Conservation (phyloP, 192 early-diverging fungal species). For the Coemansia erecta region DNA sequence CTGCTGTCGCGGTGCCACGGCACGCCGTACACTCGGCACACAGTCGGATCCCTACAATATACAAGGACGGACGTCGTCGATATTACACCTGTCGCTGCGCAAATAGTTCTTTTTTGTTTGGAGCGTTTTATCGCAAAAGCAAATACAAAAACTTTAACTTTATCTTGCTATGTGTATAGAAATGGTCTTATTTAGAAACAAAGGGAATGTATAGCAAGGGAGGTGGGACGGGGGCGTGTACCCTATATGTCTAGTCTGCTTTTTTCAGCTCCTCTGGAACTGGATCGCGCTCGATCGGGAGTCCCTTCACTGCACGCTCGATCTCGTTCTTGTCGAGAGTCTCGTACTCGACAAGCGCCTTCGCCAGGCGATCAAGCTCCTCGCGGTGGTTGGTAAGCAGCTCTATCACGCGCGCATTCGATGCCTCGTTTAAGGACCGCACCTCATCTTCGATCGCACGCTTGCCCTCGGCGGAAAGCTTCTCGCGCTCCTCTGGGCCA, state of each 20-base stretch:
- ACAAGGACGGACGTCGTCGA: not conserved
- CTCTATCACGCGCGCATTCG: constrained; percentile 67
- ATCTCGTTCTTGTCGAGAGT: constrained; percentile 91
- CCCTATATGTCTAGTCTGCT: not conserved
- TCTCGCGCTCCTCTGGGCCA: constrained; percentile 69
- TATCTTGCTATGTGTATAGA: not conserved
- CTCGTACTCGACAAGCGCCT: constrained; percentile 93
- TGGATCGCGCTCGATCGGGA: constrained; percentile 47
- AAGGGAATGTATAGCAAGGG: not conserved
- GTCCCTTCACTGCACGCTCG: constrained; percentile 54
- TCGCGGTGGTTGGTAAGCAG: constrained; percentile 75
- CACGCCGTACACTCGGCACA: not conserved
- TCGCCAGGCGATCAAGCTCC: constrained; percentile 87
- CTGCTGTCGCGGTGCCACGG: not conserved
- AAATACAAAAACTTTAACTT: constrained; percentile 2
- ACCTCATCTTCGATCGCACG: constrained; percentile 84
- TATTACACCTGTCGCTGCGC: not conserved
- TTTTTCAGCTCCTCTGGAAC: constrained; percentile 9
- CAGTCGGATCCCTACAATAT: too few relatives aligned
- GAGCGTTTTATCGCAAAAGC: constrained; percentile 10
- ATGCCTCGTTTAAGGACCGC: constrained; percentile 67
- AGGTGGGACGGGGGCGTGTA: not conserved
- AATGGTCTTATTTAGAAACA: not conserved
- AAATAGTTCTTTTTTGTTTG: constrained; percentile 5
- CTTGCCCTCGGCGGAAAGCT: constrained; percentile 73